These are phyloP conservation scores for Marchantia polymorpha DNA, from an alignment of 225 moss, liverwort and hornwort species.

Conservation along the genomic window DNA sequence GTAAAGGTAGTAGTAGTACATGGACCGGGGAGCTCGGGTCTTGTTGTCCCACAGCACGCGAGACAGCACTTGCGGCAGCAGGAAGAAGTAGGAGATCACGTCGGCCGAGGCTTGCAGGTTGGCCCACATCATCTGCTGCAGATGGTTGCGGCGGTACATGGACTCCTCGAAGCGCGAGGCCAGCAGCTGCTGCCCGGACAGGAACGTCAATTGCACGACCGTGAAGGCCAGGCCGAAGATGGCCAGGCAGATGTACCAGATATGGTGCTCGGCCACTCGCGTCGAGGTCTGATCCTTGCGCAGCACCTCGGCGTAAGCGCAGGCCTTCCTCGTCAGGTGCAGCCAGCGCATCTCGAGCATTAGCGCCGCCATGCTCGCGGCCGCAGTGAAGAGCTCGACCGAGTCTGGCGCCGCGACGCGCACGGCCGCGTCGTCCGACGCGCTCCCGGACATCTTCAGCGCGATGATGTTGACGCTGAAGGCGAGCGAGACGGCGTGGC, in stretches of 20 bases:
- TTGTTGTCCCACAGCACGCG: slow-evolving; percentile 9
- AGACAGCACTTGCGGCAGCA: slow-evolving; percentile 6
- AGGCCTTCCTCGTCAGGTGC: slow-evolving; percentile 3
- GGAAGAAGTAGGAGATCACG: slow-evolving; percentile 14
- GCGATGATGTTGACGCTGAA: slow-evolving; percentile 8
- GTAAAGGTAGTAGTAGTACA: slow-evolving; percentile 7
- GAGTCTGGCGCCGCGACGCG: neutral
- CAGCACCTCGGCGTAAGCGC: neutral
- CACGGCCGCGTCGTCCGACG: neutral
- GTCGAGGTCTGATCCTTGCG: neutral
- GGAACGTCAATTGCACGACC: slow-evolving; percentile 7
- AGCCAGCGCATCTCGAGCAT: slow-evolving; percentile 4
- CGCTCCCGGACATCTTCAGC: neutral
- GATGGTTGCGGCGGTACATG: slow-evolving; percentile 2
- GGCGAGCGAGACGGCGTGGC: neutral
- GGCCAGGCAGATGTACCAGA: slow-evolving; percentile 8
- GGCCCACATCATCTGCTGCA: slow-evolving; percentile 19
- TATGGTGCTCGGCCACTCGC: neutral
- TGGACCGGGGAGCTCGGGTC: neutral
- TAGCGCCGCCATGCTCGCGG: neutral
- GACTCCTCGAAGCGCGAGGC: slow-evolving; percentile 15
- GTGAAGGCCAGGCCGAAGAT: slow-evolving; percentile 10
- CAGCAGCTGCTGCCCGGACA: slow-evolving; percentile 17
- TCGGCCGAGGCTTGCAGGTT: slow-evolving; percentile 13
- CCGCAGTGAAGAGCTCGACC: neutral